phyloP scores from a whole-genome alignment of 352 stramenopile genomes.

The Thalassiosira mediterranea region DNA sequence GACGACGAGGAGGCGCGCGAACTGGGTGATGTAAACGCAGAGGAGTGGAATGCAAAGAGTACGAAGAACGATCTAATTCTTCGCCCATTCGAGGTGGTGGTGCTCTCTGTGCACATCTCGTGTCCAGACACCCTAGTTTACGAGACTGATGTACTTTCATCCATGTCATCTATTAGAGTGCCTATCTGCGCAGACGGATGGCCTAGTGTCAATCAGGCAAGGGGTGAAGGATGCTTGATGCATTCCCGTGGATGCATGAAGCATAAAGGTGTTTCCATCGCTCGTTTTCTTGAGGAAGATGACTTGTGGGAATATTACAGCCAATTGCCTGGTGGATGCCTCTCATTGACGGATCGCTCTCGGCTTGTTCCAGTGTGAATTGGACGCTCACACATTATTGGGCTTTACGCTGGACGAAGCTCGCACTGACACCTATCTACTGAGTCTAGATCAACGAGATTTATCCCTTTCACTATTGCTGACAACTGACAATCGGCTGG shows the following conservation, averaged over 20 bases:
- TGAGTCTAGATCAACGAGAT: too few species aligned
- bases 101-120: constrained; percentile 51
- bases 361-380: constrained; percentile 39
- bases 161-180: constrained; percentile 45
- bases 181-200: constrained; percentile 19
- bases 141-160: constrained; percentile 54
- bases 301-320: constrained; percentile 55
- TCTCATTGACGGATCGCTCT: constrained; percentile 56
- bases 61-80: constrained; percentile 25
- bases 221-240: neutral
- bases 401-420: too few species aligned
- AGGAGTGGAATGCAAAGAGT: constrained; percentile 23
- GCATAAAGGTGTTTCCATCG: constrained; percentile 15
- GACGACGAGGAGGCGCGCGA: neutral
- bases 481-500: too few species aligned
- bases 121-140: constrained; percentile 39
- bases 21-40: neutral
- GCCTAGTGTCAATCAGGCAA: neutral
- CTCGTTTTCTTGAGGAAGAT: constrained; percentile 50
- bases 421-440: too few species aligned
- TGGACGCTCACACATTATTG: neutral
- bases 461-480: too few species aligned
- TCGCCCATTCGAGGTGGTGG: constrained; percentile 44
- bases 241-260: neutral
- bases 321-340: constrained; percentile 48